Conservation (phyloP, 345 rosid genomes). For the Aegle marmelos region DNA sequence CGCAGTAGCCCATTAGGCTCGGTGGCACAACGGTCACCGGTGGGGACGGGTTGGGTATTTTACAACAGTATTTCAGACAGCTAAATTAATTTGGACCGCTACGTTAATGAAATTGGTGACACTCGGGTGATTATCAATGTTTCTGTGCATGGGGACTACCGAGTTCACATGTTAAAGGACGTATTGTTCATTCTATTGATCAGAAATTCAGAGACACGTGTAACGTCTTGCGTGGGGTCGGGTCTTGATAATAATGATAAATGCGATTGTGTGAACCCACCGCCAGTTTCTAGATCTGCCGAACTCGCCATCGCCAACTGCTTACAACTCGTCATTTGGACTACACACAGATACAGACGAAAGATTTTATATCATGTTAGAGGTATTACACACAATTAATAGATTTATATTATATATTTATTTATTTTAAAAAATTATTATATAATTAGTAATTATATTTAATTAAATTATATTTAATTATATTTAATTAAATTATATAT, state of each 20-base stretch:
- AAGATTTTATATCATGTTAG: rapidly evolving
- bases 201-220: not conserved
- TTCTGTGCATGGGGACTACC: not conserved
- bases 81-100: not conserved
- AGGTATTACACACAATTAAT: no score
- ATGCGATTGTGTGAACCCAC: not conserved
- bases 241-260: not conserved
- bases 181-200: not conserved
- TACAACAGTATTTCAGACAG: not conserved
- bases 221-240: not conserved
- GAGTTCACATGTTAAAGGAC: not conserved
- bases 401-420: no score
- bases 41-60: no score
- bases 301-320: not conserved
- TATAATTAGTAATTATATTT: no score
- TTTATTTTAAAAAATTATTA: no score
- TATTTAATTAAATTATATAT: no score
- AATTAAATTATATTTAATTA: no score
- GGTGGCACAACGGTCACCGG: no score
- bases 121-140: not conserved
- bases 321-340: not conserved
- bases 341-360: not conserved
- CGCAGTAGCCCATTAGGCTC: no score
- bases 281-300: not conserved
- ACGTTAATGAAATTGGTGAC: not conserved